Evolutionary conservation across 1,284 basidiomycete species (phyloP), one percentile per base, ranked within the genome.

Genomic region (Farysia itapuensis): DNA sequence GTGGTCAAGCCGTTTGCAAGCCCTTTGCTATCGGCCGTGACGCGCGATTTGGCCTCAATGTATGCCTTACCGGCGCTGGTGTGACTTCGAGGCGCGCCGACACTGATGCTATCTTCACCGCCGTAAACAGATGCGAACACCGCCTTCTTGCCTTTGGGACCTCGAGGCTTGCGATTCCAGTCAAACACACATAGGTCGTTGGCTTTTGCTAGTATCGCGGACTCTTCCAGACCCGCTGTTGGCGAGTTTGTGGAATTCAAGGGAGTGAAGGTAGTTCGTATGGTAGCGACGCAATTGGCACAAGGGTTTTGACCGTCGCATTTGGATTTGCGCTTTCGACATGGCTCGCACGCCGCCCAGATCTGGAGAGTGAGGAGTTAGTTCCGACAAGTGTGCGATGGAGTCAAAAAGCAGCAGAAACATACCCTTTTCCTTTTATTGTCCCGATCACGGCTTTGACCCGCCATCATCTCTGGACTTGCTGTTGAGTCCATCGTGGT

Each of bases 291-390:
- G 48, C 66, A 69, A 37, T 49, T 49, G n/a, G 16, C 40, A 47
- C 66, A 69, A 3, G 66, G 66, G 20, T 45, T 56, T 28, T 60
- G 51, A 20, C 66, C 66, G 33, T 66, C 54, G 24, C 66, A 69
- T 23, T 61, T 63, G 18, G 64, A 61, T 26, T 69, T 69, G 44
- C 64, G 54, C 38, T 57, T 66, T 24, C 66, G 39, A 30, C 66
- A 69, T 4, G 48, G 52, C 36, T 69, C 66, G 40, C 66, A 68
- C 15, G 66, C 66, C 5, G 66, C 66, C 63, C 64, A 68, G 36
- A 68, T 68, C 60, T 63, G 49, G 29, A 14, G 22, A 11, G 14
- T 22, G 20, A 24, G 11, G 2, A n/a, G n/a, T n/a, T n/a, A n/a
- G n/a, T n/a, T n/a, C n/a, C n/a, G n/a, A n/a, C n/a, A n/a, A n/a